A percentile compares a stretch with the other conserved stretches of the same genome.
Evolutionary conservation across 495 filamentous ascomycete species (phyloP).

Genomic region (Penicillium verhagenii): DNA sequence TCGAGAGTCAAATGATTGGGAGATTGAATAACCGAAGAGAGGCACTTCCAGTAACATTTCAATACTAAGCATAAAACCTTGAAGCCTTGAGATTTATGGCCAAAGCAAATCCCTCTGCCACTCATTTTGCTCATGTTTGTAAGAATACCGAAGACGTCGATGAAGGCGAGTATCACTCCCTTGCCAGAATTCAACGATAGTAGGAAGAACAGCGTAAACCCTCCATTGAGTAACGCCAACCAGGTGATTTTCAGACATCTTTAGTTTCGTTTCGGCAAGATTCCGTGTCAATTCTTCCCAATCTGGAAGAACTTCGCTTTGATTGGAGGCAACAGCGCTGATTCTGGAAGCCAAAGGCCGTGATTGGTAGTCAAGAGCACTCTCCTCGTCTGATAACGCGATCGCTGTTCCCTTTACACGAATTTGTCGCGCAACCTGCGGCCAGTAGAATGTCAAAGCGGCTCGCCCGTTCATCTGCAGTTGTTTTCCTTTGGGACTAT

Average conservation of each 20-base stretch:
- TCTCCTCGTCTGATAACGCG: slow-evolving; percentile 8
- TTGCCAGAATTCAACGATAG: slow-evolving; percentile 91
- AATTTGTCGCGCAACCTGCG: slow-evolving; percentile 15
- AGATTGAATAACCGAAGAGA: too few species aligned
- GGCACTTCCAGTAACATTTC: too few species aligned
- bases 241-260: not conserved
- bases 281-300: not conserved
- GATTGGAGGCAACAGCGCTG: slow-evolving; percentile 15
- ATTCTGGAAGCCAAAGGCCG: slow-evolving; percentile 9
- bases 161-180: slow-evolving; percentile 82
- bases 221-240: slow-evolving; percentile 10
- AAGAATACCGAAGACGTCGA: slow-evolving; percentile 86
- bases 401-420: slow-evolving; percentile 8
- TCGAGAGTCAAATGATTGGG: too few species aligned
- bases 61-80: slow-evolving; percentile 6
- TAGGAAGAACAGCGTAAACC: slow-evolving; percentile 60
- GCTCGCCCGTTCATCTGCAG: not conserved
- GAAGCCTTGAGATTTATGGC: too few species aligned
- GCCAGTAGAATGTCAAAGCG: slow-evolving; percentile 22
- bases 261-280: not conserved
- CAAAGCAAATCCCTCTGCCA: slow-evolving; percentile 18
- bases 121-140: slow-evolving; percentile 49
- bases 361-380: slow-evolving; percentile 9
- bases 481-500: slow-evolving; percentile 16
- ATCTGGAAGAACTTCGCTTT: slow-evolving; percentile 10